phyloP scores from a whole-genome alignment of 2,329 filamentous ascomycete species.

The Hypocreales sp. region DNA sequence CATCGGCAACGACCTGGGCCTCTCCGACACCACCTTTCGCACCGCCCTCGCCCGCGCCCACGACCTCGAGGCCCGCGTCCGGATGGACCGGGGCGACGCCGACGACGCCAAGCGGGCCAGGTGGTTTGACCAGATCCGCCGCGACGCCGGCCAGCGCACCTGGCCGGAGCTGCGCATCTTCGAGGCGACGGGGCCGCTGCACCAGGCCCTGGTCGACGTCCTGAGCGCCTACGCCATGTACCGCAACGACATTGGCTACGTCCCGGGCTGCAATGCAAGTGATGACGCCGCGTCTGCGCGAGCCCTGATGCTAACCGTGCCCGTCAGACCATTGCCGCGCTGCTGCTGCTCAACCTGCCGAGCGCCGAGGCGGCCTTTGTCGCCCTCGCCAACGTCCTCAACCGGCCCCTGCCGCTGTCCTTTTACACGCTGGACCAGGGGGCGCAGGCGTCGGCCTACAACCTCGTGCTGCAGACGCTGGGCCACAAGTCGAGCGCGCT shows the following conservation, averaged over 20 bases:
- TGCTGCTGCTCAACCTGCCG: conserved; percentile 57
- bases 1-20: conserved; percentile 57
- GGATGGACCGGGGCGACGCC: conserved; percentile 30
- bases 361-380: conserved; percentile 50
- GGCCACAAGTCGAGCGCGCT: conserved; percentile 47
- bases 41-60: conserved; percentile 55
- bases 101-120: conserved; percentile 40
- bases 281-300: too few relatives aligned
- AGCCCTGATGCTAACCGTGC: too few relatives aligned
- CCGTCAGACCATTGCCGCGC: conserved; percentile 55
- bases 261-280: conserved; percentile 59
- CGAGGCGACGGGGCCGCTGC: conserved; percentile 46
- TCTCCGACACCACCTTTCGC: conserved; percentile 51
- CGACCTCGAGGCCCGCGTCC: conserved; percentile 42
- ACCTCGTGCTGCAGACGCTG: conserved; percentile 52
- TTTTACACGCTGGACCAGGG: conserved; percentile 57
- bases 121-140: conserved; percentile 49
- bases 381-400: conserved; percentile 60
- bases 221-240: conserved; percentile 72
- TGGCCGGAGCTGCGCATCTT: conserved; percentile 65
- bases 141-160: conserved; percentile 47
- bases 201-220: conserved; percentile 54
- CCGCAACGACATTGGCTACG: conserved; percentile 65
- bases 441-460: conserved; percentile 55
- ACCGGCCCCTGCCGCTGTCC: conserved; percentile 57